Conservation (phyloP, 345 rosid species). For the Gossypium raimondii region DNA sequence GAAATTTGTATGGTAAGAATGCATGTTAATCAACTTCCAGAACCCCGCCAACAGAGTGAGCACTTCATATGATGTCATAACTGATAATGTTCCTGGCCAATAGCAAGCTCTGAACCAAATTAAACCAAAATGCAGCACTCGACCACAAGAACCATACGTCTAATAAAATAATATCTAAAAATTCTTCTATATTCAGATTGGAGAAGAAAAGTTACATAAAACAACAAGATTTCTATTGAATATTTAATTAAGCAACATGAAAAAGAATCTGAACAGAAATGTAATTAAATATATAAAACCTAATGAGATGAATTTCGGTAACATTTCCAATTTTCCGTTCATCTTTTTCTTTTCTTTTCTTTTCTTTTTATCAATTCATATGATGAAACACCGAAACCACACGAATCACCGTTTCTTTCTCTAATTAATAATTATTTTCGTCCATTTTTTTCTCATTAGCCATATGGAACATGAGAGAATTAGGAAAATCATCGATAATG, state of each 20-base stretch:
- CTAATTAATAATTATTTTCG: background rate
- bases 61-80: constrained; percentile 30
- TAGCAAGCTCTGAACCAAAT: constrained; percentile 16
- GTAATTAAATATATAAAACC: background rate
- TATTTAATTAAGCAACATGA: background rate
- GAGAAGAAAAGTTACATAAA: background rate
- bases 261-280: background rate
- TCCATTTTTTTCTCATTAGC: background rate
- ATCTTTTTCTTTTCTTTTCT: background rate
- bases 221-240: background rate
- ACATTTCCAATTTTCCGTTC: background rate
- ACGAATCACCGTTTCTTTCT: background rate
- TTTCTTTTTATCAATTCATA: background rate
- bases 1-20: constrained; percentile 12
- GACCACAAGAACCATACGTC: constrained; percentile 3
- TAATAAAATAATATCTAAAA: background rate
- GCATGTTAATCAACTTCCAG: constrained; percentile 24
- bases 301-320: background rate
- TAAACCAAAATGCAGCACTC: constrained; percentile 15
- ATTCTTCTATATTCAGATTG: background rate
- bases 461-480: background rate
- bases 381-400: background rate
- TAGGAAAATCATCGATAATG: background rate
- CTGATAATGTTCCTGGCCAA: constrained; percentile 8
- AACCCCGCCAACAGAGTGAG: constrained; percentile 25